These are phyloP conservation scores for Bromus sterilis DNA, from an alignment of 176 grass and related monocot genomes.

Conservation along the genomic window DNA sequence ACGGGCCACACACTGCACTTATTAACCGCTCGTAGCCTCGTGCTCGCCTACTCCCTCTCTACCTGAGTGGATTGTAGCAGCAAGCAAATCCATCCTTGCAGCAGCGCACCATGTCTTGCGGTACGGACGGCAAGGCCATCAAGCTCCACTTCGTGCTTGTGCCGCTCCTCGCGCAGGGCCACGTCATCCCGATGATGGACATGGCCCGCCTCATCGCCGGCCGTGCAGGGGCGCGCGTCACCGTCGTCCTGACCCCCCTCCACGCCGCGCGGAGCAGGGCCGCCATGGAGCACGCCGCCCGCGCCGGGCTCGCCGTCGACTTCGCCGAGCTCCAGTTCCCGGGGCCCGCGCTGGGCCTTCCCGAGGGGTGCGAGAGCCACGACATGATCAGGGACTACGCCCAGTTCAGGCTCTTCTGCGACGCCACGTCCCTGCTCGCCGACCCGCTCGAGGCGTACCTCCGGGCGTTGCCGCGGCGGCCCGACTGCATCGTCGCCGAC, in stretches of 20 bases:
- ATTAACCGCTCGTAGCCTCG: too few relatives aligned
- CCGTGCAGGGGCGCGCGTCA: constrained; percentile 11
- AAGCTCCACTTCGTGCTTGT: constrained; percentile 54
- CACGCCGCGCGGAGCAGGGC: constrained; percentile 27
- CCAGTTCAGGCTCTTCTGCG: neutral
- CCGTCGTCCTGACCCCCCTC: constrained; percentile 29
- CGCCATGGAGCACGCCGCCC: constrained; percentile 14
- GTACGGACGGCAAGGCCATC: too few relatives aligned
- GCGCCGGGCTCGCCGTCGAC: constrained; percentile 12
- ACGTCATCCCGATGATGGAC: constrained; percentile 46
- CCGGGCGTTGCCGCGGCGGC: neutral
- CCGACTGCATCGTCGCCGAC: neutral
- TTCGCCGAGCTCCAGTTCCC: constrained; percentile 43
- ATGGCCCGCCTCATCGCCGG: constrained; percentile 33
- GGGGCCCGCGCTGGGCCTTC: neutral
- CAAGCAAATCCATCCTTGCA: too few relatives aligned
- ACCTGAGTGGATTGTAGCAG: too few relatives aligned
- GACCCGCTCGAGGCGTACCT: neutral
- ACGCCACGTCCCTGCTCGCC: constrained; percentile 2
- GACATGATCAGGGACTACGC: neutral
- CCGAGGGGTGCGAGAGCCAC: constrained; percentile 24
- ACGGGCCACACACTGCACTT: too few relatives aligned
- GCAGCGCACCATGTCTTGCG: too few relatives aligned
- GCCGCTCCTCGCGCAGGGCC: constrained; percentile 41
- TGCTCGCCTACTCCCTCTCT: too few relatives aligned